These are phyloP conservation scores for Dipodascus geniculatus DNA, from an alignment of 805 yeast species.

Conservation along the genomic window DNA sequence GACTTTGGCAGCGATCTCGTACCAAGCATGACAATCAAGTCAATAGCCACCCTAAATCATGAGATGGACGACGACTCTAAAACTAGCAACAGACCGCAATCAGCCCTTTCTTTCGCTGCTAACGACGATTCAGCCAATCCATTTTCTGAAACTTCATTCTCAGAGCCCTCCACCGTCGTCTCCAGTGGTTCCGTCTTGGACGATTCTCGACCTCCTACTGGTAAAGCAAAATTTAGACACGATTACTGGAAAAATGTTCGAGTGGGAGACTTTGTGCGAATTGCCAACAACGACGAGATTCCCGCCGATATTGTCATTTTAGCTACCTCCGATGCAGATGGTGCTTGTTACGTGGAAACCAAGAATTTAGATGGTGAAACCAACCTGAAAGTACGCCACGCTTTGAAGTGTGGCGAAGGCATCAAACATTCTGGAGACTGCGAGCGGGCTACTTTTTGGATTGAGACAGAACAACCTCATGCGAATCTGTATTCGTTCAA, in stretches of 20 bases:
- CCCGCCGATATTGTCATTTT: constrained; percentile 67
- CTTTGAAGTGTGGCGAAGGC: constrained; percentile 43
- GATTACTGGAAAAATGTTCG: constrained; percentile 60
- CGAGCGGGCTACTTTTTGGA: constrained; percentile 42
- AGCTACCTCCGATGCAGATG: constrained; percentile 60
- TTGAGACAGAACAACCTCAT: constrained; percentile 65
- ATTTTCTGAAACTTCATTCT: not conserved
- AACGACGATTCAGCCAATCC: constrained; percentile 1
- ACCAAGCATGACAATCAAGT: constrained; percentile 13
- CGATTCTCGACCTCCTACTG: constrained; percentile 21
- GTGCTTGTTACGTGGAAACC: constrained; percentile 58
- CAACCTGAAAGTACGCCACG: constrained; percentile 48
- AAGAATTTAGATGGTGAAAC: constrained; percentile 69
- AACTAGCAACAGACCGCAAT: not conserved
- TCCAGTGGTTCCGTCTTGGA: constrained; percentile 20
- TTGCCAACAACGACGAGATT: constrained; percentile 61
- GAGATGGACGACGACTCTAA: not conserved
- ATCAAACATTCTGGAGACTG: constrained; percentile 48
- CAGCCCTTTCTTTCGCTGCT: not conserved
- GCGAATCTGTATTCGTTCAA: constrained; percentile 50
- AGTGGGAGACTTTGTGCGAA: constrained; percentile 63
- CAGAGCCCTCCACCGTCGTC: not conserved
- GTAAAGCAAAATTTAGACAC: constrained; percentile 32
- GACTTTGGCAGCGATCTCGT: constrained; percentile 9
- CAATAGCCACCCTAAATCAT: constrained; percentile 10